Base-by-base conservation (phyloP, 805 yeast species). In the Starmerella riodocensis region DNA sequence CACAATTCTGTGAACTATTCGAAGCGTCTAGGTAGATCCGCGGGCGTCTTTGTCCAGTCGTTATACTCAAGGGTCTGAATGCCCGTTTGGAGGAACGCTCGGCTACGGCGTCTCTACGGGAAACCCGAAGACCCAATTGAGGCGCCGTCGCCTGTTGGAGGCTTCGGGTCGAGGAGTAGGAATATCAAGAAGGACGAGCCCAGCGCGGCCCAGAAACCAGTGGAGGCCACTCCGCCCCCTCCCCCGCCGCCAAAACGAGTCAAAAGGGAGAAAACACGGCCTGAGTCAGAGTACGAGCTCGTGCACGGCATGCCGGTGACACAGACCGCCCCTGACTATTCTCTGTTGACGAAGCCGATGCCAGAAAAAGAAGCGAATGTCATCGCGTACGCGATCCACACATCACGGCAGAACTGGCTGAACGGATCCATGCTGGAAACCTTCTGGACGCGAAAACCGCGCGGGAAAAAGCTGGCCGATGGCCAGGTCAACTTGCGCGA, bases 361-460 rank as follows among this genome's bases (percentile, higher is more conserved):
- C 69, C 81, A 0, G 67, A 78, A 9, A 73, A 73, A 51, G 93
- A 82, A 50, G 69, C 83, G 34, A 45, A 46, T 17, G 84, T 82
- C 0, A 43, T 57, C 20, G 49, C 49, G 12, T 51, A 57, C 36
- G 51, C 95, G 0, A 58, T 86, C 39, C 68, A 79, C 52, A 71
- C 72, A 28, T 86, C 96, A 0, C 64, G 97, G 27, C 70, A 69
- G 47, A 64, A 75, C 30, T 71, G 82, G 81, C 56, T 77, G 45
- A 53, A 76, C 58, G 66, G 78, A 4, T 69, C 69, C 26, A 73
- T 84, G 69, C 85, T 88, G 52, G 73, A 73, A 43, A 65, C 78
- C 34, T 83, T 76, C 51, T 88, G 96, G 94, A 67, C 78, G 6
- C 74, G 79, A 44, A 79, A 77, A 38, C 70, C 74, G 42, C 58